Conservation (phyloP, 108 stramenopile species). For the Epithemia pelagica region DNA sequence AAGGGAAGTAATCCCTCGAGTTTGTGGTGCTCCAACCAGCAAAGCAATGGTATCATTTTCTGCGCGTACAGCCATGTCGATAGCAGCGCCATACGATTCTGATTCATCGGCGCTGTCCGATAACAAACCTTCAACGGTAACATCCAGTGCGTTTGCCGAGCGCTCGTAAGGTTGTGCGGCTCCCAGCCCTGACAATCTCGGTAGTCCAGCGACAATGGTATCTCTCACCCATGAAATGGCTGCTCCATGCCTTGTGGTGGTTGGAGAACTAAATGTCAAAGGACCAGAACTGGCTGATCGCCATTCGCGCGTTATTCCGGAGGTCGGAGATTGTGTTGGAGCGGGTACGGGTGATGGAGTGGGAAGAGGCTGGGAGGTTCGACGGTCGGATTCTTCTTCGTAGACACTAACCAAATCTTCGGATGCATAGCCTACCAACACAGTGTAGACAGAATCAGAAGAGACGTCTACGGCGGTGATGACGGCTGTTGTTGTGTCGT, state of each 20-base stretch:
- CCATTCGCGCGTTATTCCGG: neutral
- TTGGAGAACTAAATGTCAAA: neutral
- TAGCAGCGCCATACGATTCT: neutral
- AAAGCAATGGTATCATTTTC: neutral
- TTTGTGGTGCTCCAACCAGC: neutral
- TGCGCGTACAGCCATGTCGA: neutral
- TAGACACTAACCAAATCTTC: neutral
- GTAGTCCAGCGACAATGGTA: neutral
- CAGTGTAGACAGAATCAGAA: neutral
- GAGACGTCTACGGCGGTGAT: neutral
- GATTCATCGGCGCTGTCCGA: neutral
- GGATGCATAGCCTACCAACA: neutral
- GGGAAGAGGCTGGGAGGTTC: neutral
- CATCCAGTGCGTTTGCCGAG: neutral
- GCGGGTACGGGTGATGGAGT: neutral
- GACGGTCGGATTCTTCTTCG: neutral
- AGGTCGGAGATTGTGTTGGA: neutral
- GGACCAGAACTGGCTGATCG: neutral
- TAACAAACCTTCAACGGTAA: neutral
- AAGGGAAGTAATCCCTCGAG: neutral
- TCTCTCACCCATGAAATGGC: neutral
- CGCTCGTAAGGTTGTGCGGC: neutral
- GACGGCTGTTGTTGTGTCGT: neutral
- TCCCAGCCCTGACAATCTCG: neutral
- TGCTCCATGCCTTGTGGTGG: neutral